Conservation (phyloP, 768 basidiomycete species). For the Leccinum uliginosum region DNA sequence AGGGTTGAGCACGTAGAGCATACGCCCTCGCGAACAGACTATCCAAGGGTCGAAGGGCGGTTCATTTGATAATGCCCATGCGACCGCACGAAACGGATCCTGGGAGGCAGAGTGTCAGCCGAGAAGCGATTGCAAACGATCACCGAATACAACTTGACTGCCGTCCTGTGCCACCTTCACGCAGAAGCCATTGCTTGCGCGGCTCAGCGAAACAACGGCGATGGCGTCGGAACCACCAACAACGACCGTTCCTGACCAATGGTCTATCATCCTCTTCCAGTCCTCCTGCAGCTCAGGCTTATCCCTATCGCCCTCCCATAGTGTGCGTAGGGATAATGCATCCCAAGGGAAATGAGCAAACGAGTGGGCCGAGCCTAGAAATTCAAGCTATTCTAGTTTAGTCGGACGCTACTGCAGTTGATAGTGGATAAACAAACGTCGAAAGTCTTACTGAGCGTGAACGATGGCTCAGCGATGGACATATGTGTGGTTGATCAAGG, state of each 20-base stretch:
- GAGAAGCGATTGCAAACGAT: not conserved
- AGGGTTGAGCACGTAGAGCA: constrained; percentile 55
- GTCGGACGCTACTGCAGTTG: constrained; percentile 4
- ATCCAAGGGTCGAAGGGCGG: constrained; percentile 54
- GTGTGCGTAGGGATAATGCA: constrained; percentile 33
- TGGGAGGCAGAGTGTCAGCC: constrained; percentile 9
- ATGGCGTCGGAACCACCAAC: constrained; percentile 39
- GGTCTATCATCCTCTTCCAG: constrained; percentile 46
- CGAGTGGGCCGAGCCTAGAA: constrained; percentile 29
- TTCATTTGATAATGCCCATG: constrained; percentile 53
- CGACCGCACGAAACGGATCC: constrained; percentile 35
- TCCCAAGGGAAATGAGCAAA: constrained; percentile 46
- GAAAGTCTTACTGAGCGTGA: constrained; percentile 38
- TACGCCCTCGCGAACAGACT: constrained; percentile 48
- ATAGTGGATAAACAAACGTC: constrained; percentile 36
- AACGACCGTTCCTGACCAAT: constrained; percentile 50
- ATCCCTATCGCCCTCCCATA: constrained; percentile 35
- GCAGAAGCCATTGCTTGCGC: constrained; percentile 21
- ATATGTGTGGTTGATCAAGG: constrained; percentile 3
- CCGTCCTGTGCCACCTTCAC: constrained; percentile 34
- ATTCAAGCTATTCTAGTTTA: constrained; percentile 30
- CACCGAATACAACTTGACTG: constrained; percentile 12
- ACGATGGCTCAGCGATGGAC: constrained; percentile 24
- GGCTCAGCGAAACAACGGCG: constrained; percentile 34
- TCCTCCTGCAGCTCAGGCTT: constrained; percentile 26